Base-by-base conservation (phyloP, 2,329 filamentous ascomycete species). In the Fusarium secorum region DNA sequence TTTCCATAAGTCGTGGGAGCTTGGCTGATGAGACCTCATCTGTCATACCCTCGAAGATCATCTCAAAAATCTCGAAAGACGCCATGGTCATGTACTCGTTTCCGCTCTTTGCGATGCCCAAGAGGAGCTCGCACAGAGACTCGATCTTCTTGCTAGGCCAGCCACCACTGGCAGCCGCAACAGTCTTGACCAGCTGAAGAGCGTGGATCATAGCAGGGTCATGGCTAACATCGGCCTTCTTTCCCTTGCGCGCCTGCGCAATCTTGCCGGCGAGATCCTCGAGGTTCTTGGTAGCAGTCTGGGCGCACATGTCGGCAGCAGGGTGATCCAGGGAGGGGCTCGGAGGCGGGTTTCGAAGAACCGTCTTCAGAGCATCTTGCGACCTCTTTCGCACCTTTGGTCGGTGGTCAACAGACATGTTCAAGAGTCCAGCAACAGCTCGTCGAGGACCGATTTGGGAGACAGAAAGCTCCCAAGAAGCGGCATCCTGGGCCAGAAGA, bases 131-230 rank as follows among this genome's bases (percentile, higher is more conserved):
- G 80, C 95, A 98, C 36, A 99, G 84, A 5, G 91, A 86, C 82
- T 99, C 96, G 59, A 98, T 97, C 83, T 97, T 97, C 84, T 92
- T 94, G 83, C 92, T 97, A 2, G 96, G 96, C 96, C 96, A 99
- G 54, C 96, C 96, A 42, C 94, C 93, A 64, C 94, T 95, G 9
- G 93, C 94, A 6, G 88, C 87, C 1, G 96, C 94, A 66, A 99
- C 89, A 0, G 93, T 93, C 85, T 97, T 98, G 71, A 97, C 91
- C 60, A 99, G 85, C 77, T 99, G 95, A 68, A 99, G 84, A 5
- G 95, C 92, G 79, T 98, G 96, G 72, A 98, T 97, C 54, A 98
- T 85, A 33, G 89, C 90, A 5, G 96, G 95, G 68, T 97, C 94
- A 76, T 94, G 89, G 59, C 86, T 85, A 14, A 88, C 83, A 20